Evolutionary conservation across 805 yeast species (phyloP), one percentile per base, ranked within the genome.

Genomic region (Brettanomyces bruxellensis): DNA sequence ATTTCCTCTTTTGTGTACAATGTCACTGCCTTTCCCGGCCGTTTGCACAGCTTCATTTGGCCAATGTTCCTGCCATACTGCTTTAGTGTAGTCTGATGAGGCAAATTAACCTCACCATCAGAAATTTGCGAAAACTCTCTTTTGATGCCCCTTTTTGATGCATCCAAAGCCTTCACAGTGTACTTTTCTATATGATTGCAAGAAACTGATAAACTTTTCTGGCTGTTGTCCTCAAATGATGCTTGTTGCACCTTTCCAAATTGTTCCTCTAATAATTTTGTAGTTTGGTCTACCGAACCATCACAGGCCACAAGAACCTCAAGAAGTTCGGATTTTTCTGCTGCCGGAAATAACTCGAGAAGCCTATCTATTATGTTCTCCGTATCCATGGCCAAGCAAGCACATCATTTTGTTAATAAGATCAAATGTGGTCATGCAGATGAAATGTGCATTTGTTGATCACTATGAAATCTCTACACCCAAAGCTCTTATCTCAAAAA

Each of bases 301-400:
- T 69, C 67, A 53, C 85, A 80, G 0, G 74, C 62, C 1, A 70
- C 44, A 11, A 83, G 64, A 3, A 83, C 56, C 44, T 82, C 88
- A 4, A 72, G 55, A 4, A 81, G 58, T 0, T 66, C 60, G 2
- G 59, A 68, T 4, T 57, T 62, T 36, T 67, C 74, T 3, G 70
- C 74, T 0, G 49, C 56, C 0, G 84, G 83, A 48, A 71, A 76
- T 34, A 9, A 9, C 5, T n/a, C 2, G 3, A 9, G 14, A 4
- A 39, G 13, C 30, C 6, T 9, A 4, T 14, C 34, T 9, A 35
- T 3, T 14, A 38, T 49, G 8, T 8, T 11, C 22, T 47, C 46
- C 3, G 45, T 38, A 34, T 34, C 30, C 45, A 42, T 42, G n/a
- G 18, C 34, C 14, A 35, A 35, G 23, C 11, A 28, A 28, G 11